Evolutionary conservation across 1,284 basidiomycete genomes (phyloP), one percentile per base, ranked within the genome.

Genomic region (Trametes sp.): DNA sequence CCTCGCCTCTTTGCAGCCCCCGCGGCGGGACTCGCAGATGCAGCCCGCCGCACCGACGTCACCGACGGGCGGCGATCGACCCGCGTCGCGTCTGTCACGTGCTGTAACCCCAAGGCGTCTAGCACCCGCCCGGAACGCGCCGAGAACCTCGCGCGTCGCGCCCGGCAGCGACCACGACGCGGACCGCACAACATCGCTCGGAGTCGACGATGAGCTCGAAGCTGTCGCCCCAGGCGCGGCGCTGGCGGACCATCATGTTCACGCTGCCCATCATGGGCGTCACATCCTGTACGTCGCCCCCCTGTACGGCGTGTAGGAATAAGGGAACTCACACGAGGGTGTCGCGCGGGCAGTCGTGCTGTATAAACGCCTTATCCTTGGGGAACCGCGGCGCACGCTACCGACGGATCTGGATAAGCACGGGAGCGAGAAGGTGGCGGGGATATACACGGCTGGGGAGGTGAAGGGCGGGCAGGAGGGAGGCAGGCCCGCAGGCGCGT

Each of bases 351-450:
- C 68, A 91, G 89, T 84, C 54, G 84, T 90, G 44, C 72, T 91
- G 62, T 92, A 89, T 71, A 86, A 85, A 72, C 85, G 89, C 2
- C 77, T 89, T 6, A 80, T 85, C 16, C 75, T 85, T n/a, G 87
- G 85, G 45, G 85, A 90, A 72, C 82, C 85, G 5, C 86, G 84
- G 62, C 72, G 80, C 36, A 75, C 67, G 31, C 50, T 67, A 38
- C 66, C 63, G 1, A 63, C 65, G 24, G 66, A 67, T 45, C 23
- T 67, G 58, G 61, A 62, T 10, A 52, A 49, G 24, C 66, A 65
- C 23, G 66, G 66, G n/a, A 56, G 62, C 50, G 66, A 71, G 19
- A 73, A 67, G 54, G 59, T 76, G 3, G 66, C 60, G 11, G 54
- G 51, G 4, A 63, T 68, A 33, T 62, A 57, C 35, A 63, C 50